Conservation (phyloP, 345 rosid genomes). For the Gossypium herbaceum region DNA sequence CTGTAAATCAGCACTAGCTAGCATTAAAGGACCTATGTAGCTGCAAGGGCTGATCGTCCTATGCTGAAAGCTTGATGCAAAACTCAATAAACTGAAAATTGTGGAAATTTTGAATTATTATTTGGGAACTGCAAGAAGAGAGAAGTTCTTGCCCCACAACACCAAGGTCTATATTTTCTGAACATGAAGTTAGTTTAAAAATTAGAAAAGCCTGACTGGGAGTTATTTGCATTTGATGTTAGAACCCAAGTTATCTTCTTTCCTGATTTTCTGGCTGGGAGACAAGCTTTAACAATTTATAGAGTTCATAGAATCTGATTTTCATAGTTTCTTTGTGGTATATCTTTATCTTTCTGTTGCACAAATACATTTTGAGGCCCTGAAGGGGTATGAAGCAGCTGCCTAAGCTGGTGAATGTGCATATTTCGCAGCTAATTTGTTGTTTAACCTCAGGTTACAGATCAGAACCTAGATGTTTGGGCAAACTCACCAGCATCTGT, state of each 20-base stretch:
- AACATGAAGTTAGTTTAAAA: constrained; percentile 1
- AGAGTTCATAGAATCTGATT: neutral
- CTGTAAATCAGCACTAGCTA: neutral
- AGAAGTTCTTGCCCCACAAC: neutral
- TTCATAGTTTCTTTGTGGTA: neutral
- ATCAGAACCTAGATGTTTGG: constrained; percentile 89
- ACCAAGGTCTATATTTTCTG: neutral
- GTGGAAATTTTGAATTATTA: neutral
- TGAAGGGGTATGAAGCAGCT: constrained; percentile 1
- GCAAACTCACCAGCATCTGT: constrained; percentile 77
- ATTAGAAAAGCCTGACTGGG: neutral
- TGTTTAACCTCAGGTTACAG: constrained; percentile 65
- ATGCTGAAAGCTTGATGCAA: neutral
- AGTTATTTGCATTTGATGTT: neutral
- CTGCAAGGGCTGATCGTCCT: neutral
- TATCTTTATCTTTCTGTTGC: neutral
- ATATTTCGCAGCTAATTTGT: constrained; percentile 12
- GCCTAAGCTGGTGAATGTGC: constrained; percentile 6
- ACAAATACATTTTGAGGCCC: neutral
- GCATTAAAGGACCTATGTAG: neutral
- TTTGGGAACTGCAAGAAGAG: neutral
- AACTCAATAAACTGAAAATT: neutral
- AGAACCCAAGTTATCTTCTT: neutral
- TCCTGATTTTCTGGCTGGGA: neutral
- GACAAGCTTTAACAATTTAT: neutral